Conservation (phyloP, 139 green algal species). For the Micractinium sp. region DNA sequence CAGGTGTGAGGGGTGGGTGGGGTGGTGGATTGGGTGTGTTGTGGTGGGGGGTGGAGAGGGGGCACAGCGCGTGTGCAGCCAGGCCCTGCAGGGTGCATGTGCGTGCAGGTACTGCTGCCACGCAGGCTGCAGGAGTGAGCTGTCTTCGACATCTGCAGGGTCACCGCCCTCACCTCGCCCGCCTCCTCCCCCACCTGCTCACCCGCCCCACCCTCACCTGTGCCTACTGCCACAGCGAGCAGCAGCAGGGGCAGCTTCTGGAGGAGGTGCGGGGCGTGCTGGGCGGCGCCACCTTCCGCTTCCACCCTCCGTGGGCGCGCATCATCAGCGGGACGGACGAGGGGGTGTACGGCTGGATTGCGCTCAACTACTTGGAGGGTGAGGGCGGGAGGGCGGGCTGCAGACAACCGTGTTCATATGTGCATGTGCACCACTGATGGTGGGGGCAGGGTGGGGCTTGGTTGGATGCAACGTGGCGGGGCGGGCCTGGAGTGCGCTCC, state of each 20-base stretch:
- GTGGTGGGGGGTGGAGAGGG: background rate
- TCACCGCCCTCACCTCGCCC: no score
- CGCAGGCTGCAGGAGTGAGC: background rate
- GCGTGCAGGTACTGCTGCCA: no score
- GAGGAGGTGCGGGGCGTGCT: constrained; percentile 44
- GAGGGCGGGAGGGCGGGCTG: background rate
- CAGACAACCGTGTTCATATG: no score
- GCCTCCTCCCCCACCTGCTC: background rate
- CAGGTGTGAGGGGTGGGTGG: background rate
- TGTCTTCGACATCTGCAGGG: background rate
- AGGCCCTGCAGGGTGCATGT: background rate
- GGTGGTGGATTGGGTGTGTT: no score
- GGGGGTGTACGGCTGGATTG: constrained; percentile 86
- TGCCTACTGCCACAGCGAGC: background rate
- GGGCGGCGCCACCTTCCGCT: constrained; percentile 61
- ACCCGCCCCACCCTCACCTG: background rate
- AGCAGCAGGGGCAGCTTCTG: constrained; percentile 54
- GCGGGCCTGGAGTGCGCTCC: no score
- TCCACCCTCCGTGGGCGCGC: constrained; percentile 71
- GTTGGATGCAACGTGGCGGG: no score
- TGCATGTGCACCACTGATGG: no score
- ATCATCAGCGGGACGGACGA: constrained; percentile 87
- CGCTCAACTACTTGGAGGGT: constrained; percentile 75
- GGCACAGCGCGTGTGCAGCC: background rate
- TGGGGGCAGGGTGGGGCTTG: no score